Evolutionary conservation across 2,329 filamentous ascomycete species (phyloP).

Genomic region (Colletotrichum lupini): DNA sequence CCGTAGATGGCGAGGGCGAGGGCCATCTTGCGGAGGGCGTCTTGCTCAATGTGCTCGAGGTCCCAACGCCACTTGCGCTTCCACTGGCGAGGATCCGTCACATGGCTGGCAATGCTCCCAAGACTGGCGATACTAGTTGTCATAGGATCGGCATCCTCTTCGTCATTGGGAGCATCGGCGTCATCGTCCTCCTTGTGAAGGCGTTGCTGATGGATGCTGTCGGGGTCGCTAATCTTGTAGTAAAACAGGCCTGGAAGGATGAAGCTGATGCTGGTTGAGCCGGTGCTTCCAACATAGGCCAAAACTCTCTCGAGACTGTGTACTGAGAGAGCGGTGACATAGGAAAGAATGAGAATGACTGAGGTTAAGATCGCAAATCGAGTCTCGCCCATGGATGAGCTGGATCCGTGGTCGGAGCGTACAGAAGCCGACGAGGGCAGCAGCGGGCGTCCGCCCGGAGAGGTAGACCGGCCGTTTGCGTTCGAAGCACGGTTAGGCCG

Average conservation of each 20-base stretch:
- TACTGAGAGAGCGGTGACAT: slow-evolving; percentile 90
- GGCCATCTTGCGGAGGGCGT: slow-evolving; percentile 76
- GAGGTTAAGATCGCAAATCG: slow-evolving; percentile 93
- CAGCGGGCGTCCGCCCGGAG: slow-evolving; percentile 55
- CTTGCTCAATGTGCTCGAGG: slow-evolving; percentile 71
- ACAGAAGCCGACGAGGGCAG: slow-evolving; percentile 48
- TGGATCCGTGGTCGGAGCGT: slow-evolving; percentile 63
- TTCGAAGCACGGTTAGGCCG: slow-evolving; percentile 68
- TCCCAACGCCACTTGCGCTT: slow-evolving; percentile 69
- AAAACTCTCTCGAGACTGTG: slow-evolving; percentile 90
- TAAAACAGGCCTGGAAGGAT: slow-evolving; percentile 97
- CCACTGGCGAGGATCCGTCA: slow-evolving; percentile 55
- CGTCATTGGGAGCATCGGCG: slow-evolving; percentile 65
- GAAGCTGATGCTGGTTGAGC: slow-evolving; percentile 95
- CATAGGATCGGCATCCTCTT: slow-evolving; percentile 57
- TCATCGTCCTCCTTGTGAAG: slow-evolving; percentile 93
- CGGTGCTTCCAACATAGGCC: slow-evolving; percentile 94
- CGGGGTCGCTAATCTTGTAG: slow-evolving; percentile 95
- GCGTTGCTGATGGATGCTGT: slow-evolving; percentile 86
- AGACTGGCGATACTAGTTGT: slow-evolving; percentile 59
- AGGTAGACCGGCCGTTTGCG: slow-evolving; percentile 51
- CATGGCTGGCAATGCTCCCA: slow-evolving; percentile 52
- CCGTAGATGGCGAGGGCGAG: slow-evolving; percentile 86
- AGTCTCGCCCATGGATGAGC: slow-evolving; percentile 80
- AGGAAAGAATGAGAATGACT: slow-evolving; percentile 83